Conservation (phyloP, 306 rosid species). For the Lablab purpureus region DNA sequence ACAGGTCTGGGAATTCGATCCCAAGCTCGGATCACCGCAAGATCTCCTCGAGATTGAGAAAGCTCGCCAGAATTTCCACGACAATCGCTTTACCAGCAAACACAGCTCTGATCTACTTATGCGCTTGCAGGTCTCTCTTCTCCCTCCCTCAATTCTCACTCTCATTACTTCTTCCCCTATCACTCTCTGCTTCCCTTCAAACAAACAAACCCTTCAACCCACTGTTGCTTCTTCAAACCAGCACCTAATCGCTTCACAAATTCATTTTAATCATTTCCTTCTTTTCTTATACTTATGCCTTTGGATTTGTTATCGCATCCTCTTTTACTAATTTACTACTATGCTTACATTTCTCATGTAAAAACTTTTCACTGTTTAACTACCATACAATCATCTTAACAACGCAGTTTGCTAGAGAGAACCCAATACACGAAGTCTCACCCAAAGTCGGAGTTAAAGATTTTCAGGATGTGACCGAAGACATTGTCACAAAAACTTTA, state of each 20-base stretch:
- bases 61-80: slow-evolving; percentile 57
- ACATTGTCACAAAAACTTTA: slow-evolving; percentile 59
- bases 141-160: background rate
- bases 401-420: slow-evolving; percentile 70
- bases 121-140: slow-evolving; percentile 75
- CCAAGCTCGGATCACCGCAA: slow-evolving; percentile 58
- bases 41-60: slow-evolving; percentile 58
- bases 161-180: background rate
- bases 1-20: slow-evolving; percentile 89
- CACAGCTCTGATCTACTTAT: slow-evolving; percentile 85
- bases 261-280: background rate
- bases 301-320: background rate
- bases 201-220: background rate
- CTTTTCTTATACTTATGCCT: too few species aligned
- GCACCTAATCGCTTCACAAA: too few species aligned
- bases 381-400: background rate
- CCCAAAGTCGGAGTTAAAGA: slow-evolving; percentile 78
- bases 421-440: slow-evolving; percentile 47
- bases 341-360: slow-evolving; percentile 7
- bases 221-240: background rate
- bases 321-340: background rate
- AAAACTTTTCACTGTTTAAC: background rate
- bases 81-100: slow-evolving; percentile 61
- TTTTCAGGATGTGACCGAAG: slow-evolving; percentile 63
- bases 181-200: background rate